A percentile compares a stretch with the other conserved stretches of the same genome.
Conservation (phyloP, 352 stramenopile species). For the Phytopythium sindhum region DNA sequence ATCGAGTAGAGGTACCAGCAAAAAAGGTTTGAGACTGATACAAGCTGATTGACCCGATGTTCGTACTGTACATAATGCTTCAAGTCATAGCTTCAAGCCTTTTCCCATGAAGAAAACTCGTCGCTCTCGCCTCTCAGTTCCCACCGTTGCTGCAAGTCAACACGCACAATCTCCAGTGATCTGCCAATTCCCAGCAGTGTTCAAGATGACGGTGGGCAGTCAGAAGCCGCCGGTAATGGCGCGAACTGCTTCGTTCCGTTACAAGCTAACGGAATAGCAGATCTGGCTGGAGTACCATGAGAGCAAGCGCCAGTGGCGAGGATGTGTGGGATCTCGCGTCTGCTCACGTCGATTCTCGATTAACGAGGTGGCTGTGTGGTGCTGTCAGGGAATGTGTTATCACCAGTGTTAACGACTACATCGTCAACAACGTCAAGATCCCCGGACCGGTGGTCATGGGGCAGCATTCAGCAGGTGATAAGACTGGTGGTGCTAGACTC, state of each 20-base stretch:
- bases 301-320: slow-evolving; percentile 6
- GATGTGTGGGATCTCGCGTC: not conserved
- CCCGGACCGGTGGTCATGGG: not conserved
- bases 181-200: not conserved
- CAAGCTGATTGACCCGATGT: too few relatives aligned
- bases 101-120: not conserved
- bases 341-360: not conserved
- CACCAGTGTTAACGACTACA: not conserved
- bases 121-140: not conserved
- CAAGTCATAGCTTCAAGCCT: not conserved
- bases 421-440: not conserved
- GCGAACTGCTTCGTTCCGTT: not conserved
- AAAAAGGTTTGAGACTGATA: too few relatives aligned
- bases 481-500: not conserved
- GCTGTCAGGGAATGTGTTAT: not conserved
- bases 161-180: too few relatives aligned
- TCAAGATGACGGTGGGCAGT: not conserved
- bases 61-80: too few relatives aligned
- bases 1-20: not conserved
- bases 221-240: not conserved
- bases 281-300: slow-evolving; percentile 7
- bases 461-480: too few relatives aligned
- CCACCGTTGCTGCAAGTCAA: not conserved
- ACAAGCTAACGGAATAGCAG: not conserved
- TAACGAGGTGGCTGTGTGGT: not conserved